Evolutionary conservation across 169 alveolate species (phyloP), one percentile per base, ranked within the genome.

Genomic region (Perkinsus olseni): DNA sequence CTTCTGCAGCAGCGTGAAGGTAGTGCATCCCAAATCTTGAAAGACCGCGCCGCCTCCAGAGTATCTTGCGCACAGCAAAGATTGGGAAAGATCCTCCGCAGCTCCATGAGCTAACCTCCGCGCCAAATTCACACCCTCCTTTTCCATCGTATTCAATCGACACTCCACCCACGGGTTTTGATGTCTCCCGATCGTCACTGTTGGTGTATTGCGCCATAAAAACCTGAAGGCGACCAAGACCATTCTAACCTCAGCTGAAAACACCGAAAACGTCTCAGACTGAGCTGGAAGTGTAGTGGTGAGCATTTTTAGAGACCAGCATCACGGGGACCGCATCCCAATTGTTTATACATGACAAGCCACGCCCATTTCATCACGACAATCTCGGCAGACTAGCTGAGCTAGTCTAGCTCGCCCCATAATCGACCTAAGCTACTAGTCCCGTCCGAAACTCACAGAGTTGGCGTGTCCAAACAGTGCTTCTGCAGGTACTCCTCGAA

Each of bases 1-100:
- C 17, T 17, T 6, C 6, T 45, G 6, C 24, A 45, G 62, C 38
- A 91, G 37, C 34, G 92, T 20, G 62, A 91, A 91, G 31, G 92
- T 91, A 0, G 36, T 21, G 39, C 92, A 91, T 0, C 92, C 92
- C 39, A 91, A 6, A 28, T 91, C 92, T 50, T 91, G 92, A 38
- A 91, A 34, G 48, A 91, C 92, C 6, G 92, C 92, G 37, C 92
- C 92, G 3, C 92, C 92, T n/a, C 92, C 92, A 20, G 92, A 91
- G 62, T 45, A 45, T 45, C 62, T 45, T 45, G 62, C 62, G 62
- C 62, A 45, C 62, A 45, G 62, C 24, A 17, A 45, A 45, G 62
- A 45, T 45, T 45, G 6, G 6, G 62, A 17, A 45, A 45, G 6
- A 45, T n/a, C n/a, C n/a, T n/a, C n/a, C n/a, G n/a, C 6, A 17